Conservation (phyloP, 352 stramenopile species). For the Phytophthora cryptogea region DNA sequence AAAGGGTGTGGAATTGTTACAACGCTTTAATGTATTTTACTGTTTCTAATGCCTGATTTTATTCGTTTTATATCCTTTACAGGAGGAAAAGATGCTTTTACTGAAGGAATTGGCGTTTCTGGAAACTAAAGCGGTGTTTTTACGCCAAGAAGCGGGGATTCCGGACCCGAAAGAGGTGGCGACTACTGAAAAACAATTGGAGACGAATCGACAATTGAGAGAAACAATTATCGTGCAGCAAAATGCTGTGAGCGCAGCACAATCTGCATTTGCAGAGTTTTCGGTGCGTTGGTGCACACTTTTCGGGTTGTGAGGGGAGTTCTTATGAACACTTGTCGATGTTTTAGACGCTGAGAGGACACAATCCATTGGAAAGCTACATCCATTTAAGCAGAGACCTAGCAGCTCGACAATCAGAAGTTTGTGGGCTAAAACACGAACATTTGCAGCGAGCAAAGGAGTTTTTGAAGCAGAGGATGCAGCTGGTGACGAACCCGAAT, state of each 20-base stretch:
- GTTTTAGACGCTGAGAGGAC: constrained; percentile 23
- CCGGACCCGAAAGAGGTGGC: constrained; percentile 32
- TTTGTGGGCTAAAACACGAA: constrained; percentile 37
- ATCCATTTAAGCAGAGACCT: constrained; percentile 32
- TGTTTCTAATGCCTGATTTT: background rate
- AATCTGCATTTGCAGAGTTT: constrained; percentile 39
- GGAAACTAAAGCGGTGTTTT: constrained; percentile 29
- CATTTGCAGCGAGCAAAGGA: constrained; percentile 34
- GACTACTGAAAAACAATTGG: constrained; percentile 21
- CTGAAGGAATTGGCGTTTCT: constrained; percentile 36
- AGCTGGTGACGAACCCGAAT: constrained; percentile 28
- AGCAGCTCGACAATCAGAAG: constrained; percentile 21
- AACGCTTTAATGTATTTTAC: background rate
- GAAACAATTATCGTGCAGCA: constrained; percentile 30
- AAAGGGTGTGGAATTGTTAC: constrained; percentile 14
- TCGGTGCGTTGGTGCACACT: constrained; percentile 22
- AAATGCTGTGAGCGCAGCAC: constrained; percentile 21
- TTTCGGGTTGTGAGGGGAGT: background rate
- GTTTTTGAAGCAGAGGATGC: constrained; percentile 37
- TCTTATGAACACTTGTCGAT: background rate
- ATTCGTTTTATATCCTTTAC: background rate
- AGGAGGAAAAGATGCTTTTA: constrained; percentile 42
- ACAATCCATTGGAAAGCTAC: constrained; percentile 32
- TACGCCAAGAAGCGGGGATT: constrained; percentile 37
- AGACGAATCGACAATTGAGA: constrained; percentile 28